Conservation (phyloP, 768 basidiomycete species). For the Suillus brevipes region DNA sequence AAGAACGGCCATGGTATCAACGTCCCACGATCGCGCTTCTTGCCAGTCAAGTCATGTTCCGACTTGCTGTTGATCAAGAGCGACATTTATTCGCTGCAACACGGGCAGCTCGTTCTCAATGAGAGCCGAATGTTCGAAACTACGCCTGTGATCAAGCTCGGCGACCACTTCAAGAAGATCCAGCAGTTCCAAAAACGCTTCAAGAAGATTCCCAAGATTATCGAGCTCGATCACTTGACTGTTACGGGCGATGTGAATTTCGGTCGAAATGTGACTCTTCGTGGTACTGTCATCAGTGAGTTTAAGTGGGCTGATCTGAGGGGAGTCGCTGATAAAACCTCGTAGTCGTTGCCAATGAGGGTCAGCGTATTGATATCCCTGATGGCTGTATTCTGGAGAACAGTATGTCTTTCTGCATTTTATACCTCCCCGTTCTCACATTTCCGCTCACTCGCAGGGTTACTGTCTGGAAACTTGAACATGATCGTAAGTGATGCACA, state of each 20-base stretch:
- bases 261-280: slow-evolving; percentile 62
- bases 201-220: slow-evolving; percentile 72
- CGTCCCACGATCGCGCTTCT: slow-evolving; percentile 71
- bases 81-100: slow-evolving; percentile 68
- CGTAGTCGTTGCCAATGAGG: slow-evolving; percentile 71
- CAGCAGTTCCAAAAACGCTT: slow-evolving; percentile 71
- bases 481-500: slow-evolving; percentile 55
- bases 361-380: slow-evolving; percentile 71
- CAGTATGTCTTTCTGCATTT: slow-evolving; percentile 37
- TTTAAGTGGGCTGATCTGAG: slow-evolving; percentile 3
- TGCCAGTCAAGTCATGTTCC: slow-evolving; percentile 65
- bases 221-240: slow-evolving; percentile 75
- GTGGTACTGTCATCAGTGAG: slow-evolving; percentile 63
- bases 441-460: slow-evolving; percentile 34
- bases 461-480: slow-evolving; percentile 74
- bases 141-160: slow-evolving; percentile 75
- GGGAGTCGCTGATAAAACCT: background rate
- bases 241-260: slow-evolving; percentile 69
- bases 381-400: slow-evolving; percentile 75
- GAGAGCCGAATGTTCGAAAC: slow-evolving; percentile 56
- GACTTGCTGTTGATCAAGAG: slow-evolving; percentile 66
- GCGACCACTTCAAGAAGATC: slow-evolving; percentile 78
- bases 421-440: slow-evolving; percentile 16
- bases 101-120: slow-evolving; percentile 68
- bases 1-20: slow-evolving; percentile 67